A percentile compares a stretch with the other conserved stretches of the same genome.
Conservation (phyloP, 2,329 filamentous ascomycete species). For the Fusarium lateritium region DNA sequence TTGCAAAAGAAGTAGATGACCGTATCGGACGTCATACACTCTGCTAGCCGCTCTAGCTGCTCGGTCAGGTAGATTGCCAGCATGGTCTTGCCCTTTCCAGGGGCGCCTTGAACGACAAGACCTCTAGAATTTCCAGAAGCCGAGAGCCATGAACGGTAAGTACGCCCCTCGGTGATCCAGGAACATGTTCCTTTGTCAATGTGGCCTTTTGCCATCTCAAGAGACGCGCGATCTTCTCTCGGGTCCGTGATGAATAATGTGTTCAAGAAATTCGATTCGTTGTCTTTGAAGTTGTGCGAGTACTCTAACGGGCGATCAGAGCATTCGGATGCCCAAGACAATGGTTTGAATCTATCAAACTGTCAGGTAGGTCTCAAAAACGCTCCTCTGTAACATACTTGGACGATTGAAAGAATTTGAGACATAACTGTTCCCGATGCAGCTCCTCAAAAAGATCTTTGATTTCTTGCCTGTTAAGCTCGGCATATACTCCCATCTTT, state of each 20-base stretch:
- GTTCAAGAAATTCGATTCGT: neutral
- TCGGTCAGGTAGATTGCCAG: conserved; percentile 10
- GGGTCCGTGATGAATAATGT: conserved; percentile 16
- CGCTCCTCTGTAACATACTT: neutral
- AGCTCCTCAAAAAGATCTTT: neutral
- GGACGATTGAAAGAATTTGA: neutral
- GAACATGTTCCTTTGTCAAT: neutral
- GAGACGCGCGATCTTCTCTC: neutral
- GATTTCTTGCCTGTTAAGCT: neutral
- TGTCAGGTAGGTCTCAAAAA: neutral
- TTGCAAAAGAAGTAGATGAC: conserved; percentile 33
- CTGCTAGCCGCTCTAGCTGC: conserved; percentile 4
- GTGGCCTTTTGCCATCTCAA: neutral
- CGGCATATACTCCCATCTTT: neutral
- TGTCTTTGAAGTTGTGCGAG: neutral
- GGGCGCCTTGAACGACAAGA: conserved; percentile 3
- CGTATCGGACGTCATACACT: neutral
- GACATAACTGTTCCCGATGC: conserved; percentile 8
- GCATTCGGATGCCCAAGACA: neutral
- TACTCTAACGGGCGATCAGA: neutral
- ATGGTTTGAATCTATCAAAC: neutral
- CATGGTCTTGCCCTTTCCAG: conserved; percentile 27
- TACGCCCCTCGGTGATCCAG: neutral
- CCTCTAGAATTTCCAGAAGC: neutral
- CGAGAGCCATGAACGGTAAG: conserved; percentile 17